phyloP scores from a whole-genome alignment of 2,329 filamentous ascomycete genomes.

The Leptographium flavum region DNA sequence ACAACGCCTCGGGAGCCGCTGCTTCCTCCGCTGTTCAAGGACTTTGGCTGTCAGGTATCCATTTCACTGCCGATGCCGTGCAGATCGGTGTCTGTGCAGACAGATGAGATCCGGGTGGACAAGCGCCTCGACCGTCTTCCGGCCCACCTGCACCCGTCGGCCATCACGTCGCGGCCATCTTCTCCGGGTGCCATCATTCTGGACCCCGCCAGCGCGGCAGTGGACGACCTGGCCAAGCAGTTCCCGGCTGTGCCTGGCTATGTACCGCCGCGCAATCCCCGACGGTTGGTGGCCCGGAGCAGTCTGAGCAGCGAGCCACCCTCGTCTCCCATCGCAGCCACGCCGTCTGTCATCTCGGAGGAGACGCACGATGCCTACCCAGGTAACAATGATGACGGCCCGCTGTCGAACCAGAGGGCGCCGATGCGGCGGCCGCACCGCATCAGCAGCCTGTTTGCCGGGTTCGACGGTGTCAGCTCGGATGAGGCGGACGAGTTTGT shows the following conservation, averaged over 20 bases:
- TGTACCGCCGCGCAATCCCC: constrained; percentile 45
- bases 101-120: constrained; percentile 80
- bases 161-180: constrained; percentile 47
- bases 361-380: constrained; percentile 54
- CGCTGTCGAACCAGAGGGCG: constrained; percentile 44
- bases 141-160: constrained; percentile 63
- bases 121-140: constrained; percentile 62
- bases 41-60: constrained; percentile 67
- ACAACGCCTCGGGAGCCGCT: constrained; percentile 59
- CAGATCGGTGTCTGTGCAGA: constrained; percentile 53
- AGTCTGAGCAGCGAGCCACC: constrained; percentile 31
- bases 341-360: constrained; percentile 14
- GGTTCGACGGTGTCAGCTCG: constrained; percentile 60
- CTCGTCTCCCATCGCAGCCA: constrained; percentile 29
- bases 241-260: constrained; percentile 39
- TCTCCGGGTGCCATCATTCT: constrained; percentile 29
- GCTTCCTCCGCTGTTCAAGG: constrained; percentile 70
- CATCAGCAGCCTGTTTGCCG: constrained; percentile 75
- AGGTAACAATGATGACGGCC: constrained; percentile 69
- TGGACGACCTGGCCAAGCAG: constrained; percentile 23
- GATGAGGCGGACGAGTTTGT: constrained; percentile 50
- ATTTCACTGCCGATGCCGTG: constrained; percentile 35
- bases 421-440: constrained; percentile 56
- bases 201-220: constrained; percentile 13
- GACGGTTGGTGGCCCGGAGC: constrained; percentile 32